A percentile compares a stretch with the other conserved stretches of the same genome.
phyloP scores from a whole-genome alignment of 768 basidiomycete genomes.

The Epithele typhae region DNA sequence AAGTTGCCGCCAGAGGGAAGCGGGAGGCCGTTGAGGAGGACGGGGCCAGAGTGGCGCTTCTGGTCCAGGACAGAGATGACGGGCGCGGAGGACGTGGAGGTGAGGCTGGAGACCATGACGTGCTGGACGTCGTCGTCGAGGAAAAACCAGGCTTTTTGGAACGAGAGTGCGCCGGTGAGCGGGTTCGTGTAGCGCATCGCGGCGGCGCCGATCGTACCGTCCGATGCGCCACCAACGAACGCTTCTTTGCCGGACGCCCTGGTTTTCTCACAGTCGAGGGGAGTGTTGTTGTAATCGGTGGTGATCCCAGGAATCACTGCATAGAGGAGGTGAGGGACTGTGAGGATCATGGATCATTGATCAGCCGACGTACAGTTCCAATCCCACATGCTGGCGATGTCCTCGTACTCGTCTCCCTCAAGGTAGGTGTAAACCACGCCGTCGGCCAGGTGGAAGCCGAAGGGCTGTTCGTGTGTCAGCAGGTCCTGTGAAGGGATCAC shows the following conservation, averaged over 20 bases:
- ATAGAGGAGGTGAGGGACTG: not conserved
- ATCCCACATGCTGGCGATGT: slow-evolving; percentile 69
- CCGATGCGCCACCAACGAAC: slow-evolving; percentile 66
- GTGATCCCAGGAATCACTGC: slow-evolving; percentile 66
- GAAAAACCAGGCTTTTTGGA: slow-evolving; percentile 76
- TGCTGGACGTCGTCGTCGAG: slow-evolving; percentile 57
- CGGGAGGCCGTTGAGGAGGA: slow-evolving; percentile 38
- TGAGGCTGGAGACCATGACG: slow-evolving; percentile 61
- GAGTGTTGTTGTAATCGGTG: slow-evolving; percentile 54
- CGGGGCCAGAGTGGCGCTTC: slow-evolving; percentile 37
- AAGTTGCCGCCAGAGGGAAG: slow-evolving; percentile 21
- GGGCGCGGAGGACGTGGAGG: slow-evolving; percentile 34
- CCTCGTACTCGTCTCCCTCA: slow-evolving; percentile 65
- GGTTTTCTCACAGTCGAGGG: slow-evolving; percentile 43
- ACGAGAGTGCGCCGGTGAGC: slow-evolving; percentile 44
- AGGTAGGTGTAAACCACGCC: slow-evolving; percentile 63
- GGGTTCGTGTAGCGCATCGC: slow-evolving; percentile 71
- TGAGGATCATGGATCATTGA: too few species aligned
- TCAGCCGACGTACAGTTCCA: slow-evolving; percentile 54
- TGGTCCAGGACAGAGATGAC: slow-evolving; percentile 69
- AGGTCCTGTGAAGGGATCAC: too few species aligned
- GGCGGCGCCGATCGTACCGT: slow-evolving; percentile 51
- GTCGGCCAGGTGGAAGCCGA: slow-evolving; percentile 68
- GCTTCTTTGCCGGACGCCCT: slow-evolving; percentile 40
- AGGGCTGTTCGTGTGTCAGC: too few species aligned